Percentiles rank a stretch among this genome's conserved stretches.
These are phyloP conservation scores for Lichtheimia ramosa DNA, from an alignment of 371 early-diverging fungal genomes.

Conservation along the genomic window DNA sequence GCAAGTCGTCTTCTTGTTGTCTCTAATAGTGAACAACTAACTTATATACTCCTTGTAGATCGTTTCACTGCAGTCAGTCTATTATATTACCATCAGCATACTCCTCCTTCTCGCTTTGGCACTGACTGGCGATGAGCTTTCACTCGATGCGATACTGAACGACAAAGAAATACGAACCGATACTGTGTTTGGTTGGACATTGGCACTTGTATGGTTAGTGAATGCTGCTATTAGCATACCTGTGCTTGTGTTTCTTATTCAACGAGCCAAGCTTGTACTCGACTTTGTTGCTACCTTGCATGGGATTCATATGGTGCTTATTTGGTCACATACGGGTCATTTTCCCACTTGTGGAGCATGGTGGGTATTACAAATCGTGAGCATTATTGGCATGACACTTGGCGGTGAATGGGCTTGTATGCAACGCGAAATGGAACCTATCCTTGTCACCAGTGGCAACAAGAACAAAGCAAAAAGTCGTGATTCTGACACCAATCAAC, in stretches of 20 bases:
- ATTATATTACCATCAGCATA: constrained; percentile 62
- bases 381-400: constrained; percentile 63
- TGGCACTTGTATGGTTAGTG: constrained; percentile 66
- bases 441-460: constrained; percentile 38
- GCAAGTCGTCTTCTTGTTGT: constrained; percentile 15
- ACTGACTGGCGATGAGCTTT: constrained; percentile 63
- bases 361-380: constrained; percentile 66
- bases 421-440: constrained; percentile 82
- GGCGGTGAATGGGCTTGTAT: constrained; percentile 86
- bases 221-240: constrained; percentile 56
- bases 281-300: constrained; percentile 82
- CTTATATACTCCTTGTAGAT: constrained; percentile 34
- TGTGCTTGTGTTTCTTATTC: constrained; percentile 66
- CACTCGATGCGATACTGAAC: constrained; percentile 68
- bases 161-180: constrained; percentile 65
- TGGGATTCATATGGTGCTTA: constrained; percentile 64
- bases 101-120: constrained; percentile 54
- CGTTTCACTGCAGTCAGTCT: constrained; percentile 59
- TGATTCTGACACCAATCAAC: constrained; percentile 7
- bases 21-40: not conserved
- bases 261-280: constrained; percentile 77
- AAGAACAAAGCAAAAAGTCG: too few species aligned
- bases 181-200: constrained; percentile 73
- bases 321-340: constrained; percentile 57
- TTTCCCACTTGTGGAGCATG: constrained; percentile 66